These are phyloP conservation scores for Rhododendron molle DNA, from an alignment of 148 eudicot species.

Conservation along the genomic window DNA sequence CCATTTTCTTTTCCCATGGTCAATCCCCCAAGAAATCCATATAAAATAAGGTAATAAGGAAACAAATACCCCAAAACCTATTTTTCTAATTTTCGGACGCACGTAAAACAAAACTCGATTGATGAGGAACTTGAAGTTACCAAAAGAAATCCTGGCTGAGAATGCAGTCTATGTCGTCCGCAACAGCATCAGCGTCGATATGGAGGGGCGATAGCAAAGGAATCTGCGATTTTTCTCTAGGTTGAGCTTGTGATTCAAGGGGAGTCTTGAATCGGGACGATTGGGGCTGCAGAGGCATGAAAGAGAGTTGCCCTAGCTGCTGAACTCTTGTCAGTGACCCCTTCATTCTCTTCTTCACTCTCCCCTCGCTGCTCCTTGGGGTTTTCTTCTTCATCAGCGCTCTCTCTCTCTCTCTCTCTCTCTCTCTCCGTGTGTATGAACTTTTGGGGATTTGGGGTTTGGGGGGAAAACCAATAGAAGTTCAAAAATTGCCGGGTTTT, in stretches of 20 bases:
- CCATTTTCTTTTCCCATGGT: neutral
- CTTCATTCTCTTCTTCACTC: slow-evolving; percentile 20
- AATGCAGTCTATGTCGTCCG: slow-evolving; percentile 54
- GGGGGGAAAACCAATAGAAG: neutral
- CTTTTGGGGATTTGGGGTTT: neutral
- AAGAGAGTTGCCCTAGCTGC: slow-evolving; percentile 37
- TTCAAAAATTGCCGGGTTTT: slow-evolving; percentile 1
- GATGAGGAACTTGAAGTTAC: slow-evolving; percentile 22
- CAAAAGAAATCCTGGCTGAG: slow-evolving; percentile 97
- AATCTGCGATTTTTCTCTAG: slow-evolving; percentile 7
- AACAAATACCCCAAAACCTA: neutral
- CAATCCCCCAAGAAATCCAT: neutral
- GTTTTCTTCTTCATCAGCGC: slow-evolving; percentile 28
- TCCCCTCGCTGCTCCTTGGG: slow-evolving; percentile 26
- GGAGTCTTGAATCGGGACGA: slow-evolving; percentile 24
- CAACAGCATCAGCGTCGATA: slow-evolving; percentile 14
- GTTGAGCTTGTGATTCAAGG: slow-evolving; percentile 27
- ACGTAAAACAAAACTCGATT: neutral
- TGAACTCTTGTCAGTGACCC: slow-evolving; percentile 32
- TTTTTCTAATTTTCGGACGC: neutral
- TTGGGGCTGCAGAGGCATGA: slow-evolving; percentile 18
- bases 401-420: neutral
- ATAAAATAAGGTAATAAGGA: neutral
- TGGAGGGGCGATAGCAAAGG: slow-evolving; percentile 18
- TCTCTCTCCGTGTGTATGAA: neutral